phyloP scores from a whole-genome alignment of 345 rosid species.

The Moricandia moricandioides region DNA sequence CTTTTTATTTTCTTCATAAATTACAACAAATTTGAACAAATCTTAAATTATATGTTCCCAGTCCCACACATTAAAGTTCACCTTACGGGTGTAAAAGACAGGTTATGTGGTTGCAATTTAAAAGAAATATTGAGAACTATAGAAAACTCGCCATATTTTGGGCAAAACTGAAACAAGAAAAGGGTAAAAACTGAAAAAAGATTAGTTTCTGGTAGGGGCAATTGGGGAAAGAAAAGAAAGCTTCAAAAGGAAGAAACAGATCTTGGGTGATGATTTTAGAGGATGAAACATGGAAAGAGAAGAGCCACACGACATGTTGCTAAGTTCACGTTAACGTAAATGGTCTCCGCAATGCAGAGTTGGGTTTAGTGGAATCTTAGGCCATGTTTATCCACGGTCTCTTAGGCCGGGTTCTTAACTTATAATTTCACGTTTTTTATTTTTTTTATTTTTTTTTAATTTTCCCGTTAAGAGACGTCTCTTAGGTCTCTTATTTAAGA shows the following conservation, averaged over 20 bases:
- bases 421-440: no score
- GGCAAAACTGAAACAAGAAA: not conserved
- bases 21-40: not conserved
- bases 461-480: no score
- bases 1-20: not conserved
- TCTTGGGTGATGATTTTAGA: not conserved
- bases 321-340: not conserved
- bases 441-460: no score
- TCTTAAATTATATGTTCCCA: not conserved
- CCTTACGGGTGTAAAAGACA: not conserved
- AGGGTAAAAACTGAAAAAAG: not conserved
- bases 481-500: no score
- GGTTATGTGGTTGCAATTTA: not conserved
- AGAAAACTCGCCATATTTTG: not conserved
- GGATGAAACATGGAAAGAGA: constrained; percentile 22
- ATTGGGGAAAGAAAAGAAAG: constrained; percentile 11
- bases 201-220: not conserved
- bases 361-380: no score
- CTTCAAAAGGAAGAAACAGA: not conserved
- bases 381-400: no score
- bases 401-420: no score
- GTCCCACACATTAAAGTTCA: not conserved
- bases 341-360: constrained; percentile 17
- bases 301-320: constrained; percentile 15
- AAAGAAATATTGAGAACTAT: not conserved